phyloP scores from a whole-genome alignment of 371 early-diverging fungal genomes.

The Ecytonucleospora hepatopenaei region DNA sequence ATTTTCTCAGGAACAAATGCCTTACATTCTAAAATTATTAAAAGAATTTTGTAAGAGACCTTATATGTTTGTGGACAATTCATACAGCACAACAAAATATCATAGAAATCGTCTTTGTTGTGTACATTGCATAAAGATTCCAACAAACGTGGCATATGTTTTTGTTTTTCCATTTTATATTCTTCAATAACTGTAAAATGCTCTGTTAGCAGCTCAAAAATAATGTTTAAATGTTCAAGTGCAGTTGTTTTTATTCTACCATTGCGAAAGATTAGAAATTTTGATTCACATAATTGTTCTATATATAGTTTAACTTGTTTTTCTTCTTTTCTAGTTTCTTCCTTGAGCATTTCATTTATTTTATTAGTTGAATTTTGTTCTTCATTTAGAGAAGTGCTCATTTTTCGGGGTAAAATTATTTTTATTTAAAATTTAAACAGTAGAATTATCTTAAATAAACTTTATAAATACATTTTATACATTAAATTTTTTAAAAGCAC shows the following conservation, averaged over 20 bases:
- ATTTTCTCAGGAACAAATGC: constrained; percentile 1
- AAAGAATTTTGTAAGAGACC: not conserved
- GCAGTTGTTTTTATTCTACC: not conserved
- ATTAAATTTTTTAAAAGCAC: constrained; percentile 29
- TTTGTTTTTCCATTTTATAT: not conserved
- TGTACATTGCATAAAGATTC: not conserved
- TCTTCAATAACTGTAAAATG: not conserved
- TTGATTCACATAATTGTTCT: not conserved
- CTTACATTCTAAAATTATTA: not conserved
- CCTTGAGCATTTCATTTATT: not conserved
- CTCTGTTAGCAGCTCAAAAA: too few species aligned
- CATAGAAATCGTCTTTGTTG: not conserved
- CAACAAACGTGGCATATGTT: not conserved
- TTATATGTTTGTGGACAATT: not conserved
- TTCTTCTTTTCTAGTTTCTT: not conserved
- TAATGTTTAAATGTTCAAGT: not conserved
- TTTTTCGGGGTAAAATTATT: too few species aligned
- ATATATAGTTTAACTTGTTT: not conserved
- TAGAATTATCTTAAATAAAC: too few species aligned
- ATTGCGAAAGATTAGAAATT: not conserved
- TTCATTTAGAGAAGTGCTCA: too few species aligned
- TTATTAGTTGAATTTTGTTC: not conserved
- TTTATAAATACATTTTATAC: not conserved
- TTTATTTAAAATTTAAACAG: too few species aligned
- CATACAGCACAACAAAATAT: not conserved